Conservation (phyloP, 225 moss, liverwort and hornwort species). For the Pseudisothecium myosuroides region DNA sequence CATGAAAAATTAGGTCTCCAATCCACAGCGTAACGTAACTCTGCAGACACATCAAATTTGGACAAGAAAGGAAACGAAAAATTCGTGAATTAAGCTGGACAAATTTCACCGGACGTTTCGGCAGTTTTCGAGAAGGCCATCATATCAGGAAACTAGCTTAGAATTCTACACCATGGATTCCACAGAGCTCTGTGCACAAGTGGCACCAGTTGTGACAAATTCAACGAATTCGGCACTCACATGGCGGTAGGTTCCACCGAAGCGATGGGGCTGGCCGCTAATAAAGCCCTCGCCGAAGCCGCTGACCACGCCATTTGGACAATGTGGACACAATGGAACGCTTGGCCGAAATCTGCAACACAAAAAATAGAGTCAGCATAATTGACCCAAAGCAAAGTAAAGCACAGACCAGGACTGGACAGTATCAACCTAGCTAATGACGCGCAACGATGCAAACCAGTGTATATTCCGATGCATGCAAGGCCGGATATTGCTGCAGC, state of each 20-base stretch:
- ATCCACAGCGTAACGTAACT: too few species aligned
- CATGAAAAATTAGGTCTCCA: neutral
- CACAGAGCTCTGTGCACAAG: neutral
- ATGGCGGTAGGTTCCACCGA: too few species aligned
- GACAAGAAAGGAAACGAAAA: neutral
- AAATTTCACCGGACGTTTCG: neutral
- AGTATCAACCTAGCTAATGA: neutral
- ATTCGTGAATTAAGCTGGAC: neutral
- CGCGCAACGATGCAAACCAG: neutral
- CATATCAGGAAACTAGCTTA: neutral
- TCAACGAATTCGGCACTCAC: too few species aligned
- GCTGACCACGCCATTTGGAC: neutral
- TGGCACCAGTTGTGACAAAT: too few species aligned
- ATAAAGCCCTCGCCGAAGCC: too few species aligned
- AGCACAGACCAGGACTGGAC: neutral
- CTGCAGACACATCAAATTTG: neutral
- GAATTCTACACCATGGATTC: neutral
- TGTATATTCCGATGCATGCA: neutral
- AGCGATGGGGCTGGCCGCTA: too few species aligned
- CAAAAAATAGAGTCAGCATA: neutral
- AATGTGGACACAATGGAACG: neutral
- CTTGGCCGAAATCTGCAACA: neutral
- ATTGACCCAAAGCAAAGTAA: neutral
- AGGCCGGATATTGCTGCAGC: neutral
- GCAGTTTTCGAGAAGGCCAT: neutral